Evolutionary conservation across 2,329 filamentous ascomycete species (phyloP).

Genomic region (Beauveria caledonica): DNA sequence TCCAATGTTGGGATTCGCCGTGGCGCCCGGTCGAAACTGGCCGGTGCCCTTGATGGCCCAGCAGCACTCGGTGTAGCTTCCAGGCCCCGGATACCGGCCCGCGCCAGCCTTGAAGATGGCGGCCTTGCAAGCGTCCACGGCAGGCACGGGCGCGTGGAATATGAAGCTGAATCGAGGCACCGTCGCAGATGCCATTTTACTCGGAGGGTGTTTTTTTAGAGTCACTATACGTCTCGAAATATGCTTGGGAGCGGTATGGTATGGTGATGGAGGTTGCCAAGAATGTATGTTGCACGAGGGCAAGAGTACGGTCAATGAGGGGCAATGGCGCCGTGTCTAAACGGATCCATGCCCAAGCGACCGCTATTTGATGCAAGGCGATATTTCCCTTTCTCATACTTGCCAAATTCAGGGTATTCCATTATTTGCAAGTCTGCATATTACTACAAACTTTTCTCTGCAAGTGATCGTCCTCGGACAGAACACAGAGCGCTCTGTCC

Average conservation of each 20-base stretch:
- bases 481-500: no score
- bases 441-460: no score
- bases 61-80: conserved; percentile 48
- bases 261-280: no score
- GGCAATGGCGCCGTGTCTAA: not conserved
- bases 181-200: not conserved
- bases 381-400: no score
- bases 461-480: no score
- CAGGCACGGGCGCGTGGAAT: conserved; percentile 40
- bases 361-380: no score
- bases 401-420: no score
- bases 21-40: conserved; percentile 56
- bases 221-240: not conserved
- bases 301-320: not conserved
- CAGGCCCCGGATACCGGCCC: conserved; percentile 40
- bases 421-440: not conserved
- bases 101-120: conserved; percentile 53
- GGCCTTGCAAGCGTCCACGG: conserved; percentile 41
- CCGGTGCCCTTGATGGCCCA: conserved; percentile 47
- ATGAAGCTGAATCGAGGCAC: conserved; percentile 30
- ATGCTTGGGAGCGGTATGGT: no score
- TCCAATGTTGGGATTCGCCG: conserved; percentile 57
- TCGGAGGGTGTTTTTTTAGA: not conserved
- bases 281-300: not conserved
- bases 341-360: not conserved